Base-by-base conservation (phyloP, 139 green algal genomes). In the Chlamydomonas incerta region DNA sequence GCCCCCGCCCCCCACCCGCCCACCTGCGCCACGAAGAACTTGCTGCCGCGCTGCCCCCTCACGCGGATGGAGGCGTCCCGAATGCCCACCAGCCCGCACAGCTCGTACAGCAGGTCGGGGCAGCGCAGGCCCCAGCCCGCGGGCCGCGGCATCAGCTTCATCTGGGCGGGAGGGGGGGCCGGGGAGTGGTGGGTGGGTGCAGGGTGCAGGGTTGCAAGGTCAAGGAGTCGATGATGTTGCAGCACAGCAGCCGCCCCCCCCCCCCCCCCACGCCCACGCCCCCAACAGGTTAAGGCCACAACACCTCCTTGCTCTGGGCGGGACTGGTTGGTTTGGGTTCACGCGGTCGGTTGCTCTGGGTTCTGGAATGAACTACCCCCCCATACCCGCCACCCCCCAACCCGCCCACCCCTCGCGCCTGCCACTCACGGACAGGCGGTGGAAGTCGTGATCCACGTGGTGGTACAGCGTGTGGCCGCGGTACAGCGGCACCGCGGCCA, bases 401-500 rank as follows among this genome's bases (percentile, higher is more conserved):
- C 41, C 10, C 8, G 26, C 82, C 15, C 66, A 86, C 90, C 88
- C 88, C n/a, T n/a, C n/a, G n/a, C n/a, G n/a, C n/a, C n/a, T n/a
- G n/a, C n/a, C n/a, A n/a, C n/a, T n/a, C n/a, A n/a, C n/a, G n/a
- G n/a, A 88, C 80, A 92, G 81, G 46, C 18, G 63, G 72, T 91
- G 81, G 83, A 86, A 88, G 18, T 62, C 69, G 29, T 91, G 72
- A 26, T 93, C 88, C 10, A 94, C 83, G 29, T 77, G 80, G 87
- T 94, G 88, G 86, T 89, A 93, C 66, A 93, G 80, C 41, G 91
- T 94, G 87, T 92, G 91, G 0, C 69, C 83, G 26, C 91, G 86
- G 83, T 94, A 93, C 34, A 91, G 83, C 26, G 91, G 91, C 23
- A 93, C 71, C 18, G 75, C 62, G 9, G 82, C 69, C n/a, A 94